Evolutionary conservation across 2,329 filamentous ascomycete genomes (phyloP), one percentile per base, ranked within the genome.

Genomic region (Diaporthe nobilis): DNA sequence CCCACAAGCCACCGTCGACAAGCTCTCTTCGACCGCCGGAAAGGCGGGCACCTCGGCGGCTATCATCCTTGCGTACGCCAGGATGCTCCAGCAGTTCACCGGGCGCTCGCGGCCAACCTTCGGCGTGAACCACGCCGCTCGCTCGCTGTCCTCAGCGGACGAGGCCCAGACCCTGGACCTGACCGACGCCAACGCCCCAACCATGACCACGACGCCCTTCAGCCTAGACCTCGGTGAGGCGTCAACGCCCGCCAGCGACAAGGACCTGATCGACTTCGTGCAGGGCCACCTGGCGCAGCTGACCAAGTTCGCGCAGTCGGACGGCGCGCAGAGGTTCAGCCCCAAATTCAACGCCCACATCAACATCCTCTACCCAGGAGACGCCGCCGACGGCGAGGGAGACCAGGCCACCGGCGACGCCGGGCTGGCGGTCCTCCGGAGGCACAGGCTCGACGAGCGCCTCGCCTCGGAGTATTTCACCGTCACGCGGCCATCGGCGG

Each of bases 401-500:
- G 49, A n/a, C 7, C 25, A 25, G 12, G 6, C 6, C 31, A 22
- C 15, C 34, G 71, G 31, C 9, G 71, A 55, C 15, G 55, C 25
- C 22, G 58, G 47, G 22, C 39, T 73, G n/a, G 28, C n/a, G 13
- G 63, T 60, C 13, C 61, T 78, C 20, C 65, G 73, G 34, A 73
- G 77, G 10, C 49, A 77, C 65, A 70, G 53, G n/a, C 72, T 78
- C 34, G 76, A 74, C 10, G 77, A 78, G 55, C 61, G 71, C 15
- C 76, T 78, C 8, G 77, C 76, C 1, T 76, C 76, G 28, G 76
- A 75, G 28, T 78, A 78, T 55, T 78, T 78, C 25, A 78, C 77
- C 12, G 73, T 17, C 7, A 74, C 58, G 17, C 28, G 31, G 31
- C 76, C 77, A 10, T 71, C 72, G 8, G 51, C 47, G 9, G 12